Evolutionary conservation across 2,329 filamentous ascomycete genomes (phyloP), one percentile per base, ranked within the genome.

Genomic region (Colletotrichum cereale): DNA sequence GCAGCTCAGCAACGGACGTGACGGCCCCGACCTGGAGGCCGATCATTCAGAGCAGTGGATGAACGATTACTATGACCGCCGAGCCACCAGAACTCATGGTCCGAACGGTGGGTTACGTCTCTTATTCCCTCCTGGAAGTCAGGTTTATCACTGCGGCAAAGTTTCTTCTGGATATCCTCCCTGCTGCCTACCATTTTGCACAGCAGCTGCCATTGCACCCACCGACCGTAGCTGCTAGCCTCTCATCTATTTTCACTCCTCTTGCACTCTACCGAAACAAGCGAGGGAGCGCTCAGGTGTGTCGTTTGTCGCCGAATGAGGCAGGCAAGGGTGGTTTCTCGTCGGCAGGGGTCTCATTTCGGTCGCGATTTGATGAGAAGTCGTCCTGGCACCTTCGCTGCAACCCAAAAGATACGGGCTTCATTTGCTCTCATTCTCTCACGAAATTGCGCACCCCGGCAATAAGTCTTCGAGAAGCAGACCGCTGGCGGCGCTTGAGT

Each of bases 51-150:
- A 53, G n/a, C 58, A 64, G 53, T 72, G 69, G 69, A 60, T 68
- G 65, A 68, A 63, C 38, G 65, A 72, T 31, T 72, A 72, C 38
- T 72, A 69, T 44, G 69, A 72, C 26, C 69, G 69, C 29, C 62
- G 69, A 55, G 65, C 69, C 2, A 72, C 69, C 18, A 44, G 69
- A 21, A 63, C 62, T 29, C 69, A 69, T 40, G 69, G 69, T 47
- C 69, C 69, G 4, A 72, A 72, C 29, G 69, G 69, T 72, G 58
- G 65, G 69, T 69, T 14, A 44, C 3, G 29, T 40, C 36, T 26
- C 55, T 42, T n/a, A 16, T 31, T 29, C 4, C 24, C 26, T 47
- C 12, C 12, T 7, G 44, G 44, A 11, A 29, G 18, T 5, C 47
- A 34, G 14, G 7, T 38, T 47, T 26, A 56, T 14, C 3, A 21